Base-by-base conservation (phyloP, 2,329 filamentous ascomycete genomes). In the Aspergillus versicolor region DNA sequence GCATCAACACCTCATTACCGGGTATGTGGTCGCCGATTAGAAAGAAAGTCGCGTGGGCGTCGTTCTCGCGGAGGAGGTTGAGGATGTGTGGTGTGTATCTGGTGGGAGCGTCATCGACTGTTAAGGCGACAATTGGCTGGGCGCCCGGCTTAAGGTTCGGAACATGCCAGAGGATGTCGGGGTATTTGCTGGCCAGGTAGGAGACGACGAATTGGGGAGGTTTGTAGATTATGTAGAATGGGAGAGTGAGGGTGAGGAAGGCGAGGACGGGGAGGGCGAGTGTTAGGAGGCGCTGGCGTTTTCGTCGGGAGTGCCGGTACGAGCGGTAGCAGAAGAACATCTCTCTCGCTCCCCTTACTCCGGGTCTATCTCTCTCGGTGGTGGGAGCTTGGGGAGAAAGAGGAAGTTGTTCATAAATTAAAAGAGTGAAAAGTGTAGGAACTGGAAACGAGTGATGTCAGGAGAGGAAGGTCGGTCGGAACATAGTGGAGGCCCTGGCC, bases 81-180 rank as follows among this genome's bases (percentile, higher is more conserved):
- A 92, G 76, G 58, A 96, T 92, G 55, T 87, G 84, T 44, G 74
- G 68, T 2, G 92, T 95, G 71, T 90, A 81, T 43, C 82, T 74
- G 2, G 89, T 92, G 0, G 92, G 92, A 27, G 87, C 89, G 75
- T 96, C 92, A 77, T 96, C 92, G 67, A 96, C 88, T 1, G 91
- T 96, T 40, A 97, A 80, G 0, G 90, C 92, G 17, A 96, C 81
- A 24, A 93, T 75, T 67, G 88, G 90, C 47, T 83, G 76, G 8
- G 75, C 15, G 40, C 34, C 17, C 13, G 45, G 1, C 82, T 81
- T 47, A 2, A 65, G 1, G 82, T 81, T 0, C 78, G 72, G 17
- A 27, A 89, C 81, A 63, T 90, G 87, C 81, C 89, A 96, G 13
- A 96, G 80, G 3, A 95, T 88, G 65, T 92, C 87, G 1, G 90